Evolutionary conservation across 2,329 filamentous ascomycete species (phyloP).

Genomic region (Diaporthe ampelina): DNA sequence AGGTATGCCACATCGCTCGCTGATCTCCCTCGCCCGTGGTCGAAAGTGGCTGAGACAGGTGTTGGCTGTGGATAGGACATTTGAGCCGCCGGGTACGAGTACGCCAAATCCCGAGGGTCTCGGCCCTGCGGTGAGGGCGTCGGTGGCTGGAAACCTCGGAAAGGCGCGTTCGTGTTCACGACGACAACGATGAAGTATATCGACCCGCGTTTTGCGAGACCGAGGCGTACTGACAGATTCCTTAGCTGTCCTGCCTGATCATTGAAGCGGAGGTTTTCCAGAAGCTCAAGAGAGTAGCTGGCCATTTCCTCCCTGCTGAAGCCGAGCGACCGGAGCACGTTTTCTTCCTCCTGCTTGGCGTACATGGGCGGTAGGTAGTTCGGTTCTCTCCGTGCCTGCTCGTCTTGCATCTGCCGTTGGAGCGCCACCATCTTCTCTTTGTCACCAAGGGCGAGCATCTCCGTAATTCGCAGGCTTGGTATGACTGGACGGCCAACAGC

Average conservation of each 20-base stretch:
- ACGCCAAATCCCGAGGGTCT: slow-evolving; percentile 58
- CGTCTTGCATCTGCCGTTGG: slow-evolving; percentile 67
- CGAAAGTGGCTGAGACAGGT: slow-evolving; percentile 63
- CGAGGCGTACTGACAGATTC: slow-evolving; percentile 64
- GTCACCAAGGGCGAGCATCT: slow-evolving; percentile 67
- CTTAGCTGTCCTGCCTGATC: slow-evolving; percentile 65
- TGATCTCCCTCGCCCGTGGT: slow-evolving; percentile 58
- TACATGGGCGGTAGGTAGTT: slow-evolving; percentile 77
- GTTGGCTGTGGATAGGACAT: slow-evolving; percentile 59
- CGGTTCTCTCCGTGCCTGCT: slow-evolving; percentile 70
- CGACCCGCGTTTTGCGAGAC: slow-evolving; percentile 71
- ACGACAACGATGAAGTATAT: slow-evolving; percentile 73
- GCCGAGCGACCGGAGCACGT: slow-evolving; percentile 67
- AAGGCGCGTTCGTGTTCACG: slow-evolving; percentile 54
- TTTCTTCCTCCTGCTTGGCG: slow-evolving; percentile 65
- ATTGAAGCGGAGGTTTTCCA: slow-evolving; percentile 69
- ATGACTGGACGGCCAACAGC: slow-evolving; percentile 64
- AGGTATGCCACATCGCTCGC: slow-evolving; percentile 48
- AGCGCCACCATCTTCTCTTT: slow-evolving; percentile 65
- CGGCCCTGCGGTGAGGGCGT: slow-evolving; percentile 60
- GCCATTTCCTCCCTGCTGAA: slow-evolving; percentile 67
- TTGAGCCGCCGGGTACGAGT: slow-evolving; percentile 57
- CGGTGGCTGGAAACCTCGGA: slow-evolving; percentile 58
- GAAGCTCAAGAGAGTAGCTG: slow-evolving; percentile 65
- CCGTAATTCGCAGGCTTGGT: slow-evolving; percentile 64